Percentiles rank a stretch among this genome's conserved stretches.
phyloP scores from a whole-genome alignment of 345 rosid genomes.

The Trapa incisa region DNA sequence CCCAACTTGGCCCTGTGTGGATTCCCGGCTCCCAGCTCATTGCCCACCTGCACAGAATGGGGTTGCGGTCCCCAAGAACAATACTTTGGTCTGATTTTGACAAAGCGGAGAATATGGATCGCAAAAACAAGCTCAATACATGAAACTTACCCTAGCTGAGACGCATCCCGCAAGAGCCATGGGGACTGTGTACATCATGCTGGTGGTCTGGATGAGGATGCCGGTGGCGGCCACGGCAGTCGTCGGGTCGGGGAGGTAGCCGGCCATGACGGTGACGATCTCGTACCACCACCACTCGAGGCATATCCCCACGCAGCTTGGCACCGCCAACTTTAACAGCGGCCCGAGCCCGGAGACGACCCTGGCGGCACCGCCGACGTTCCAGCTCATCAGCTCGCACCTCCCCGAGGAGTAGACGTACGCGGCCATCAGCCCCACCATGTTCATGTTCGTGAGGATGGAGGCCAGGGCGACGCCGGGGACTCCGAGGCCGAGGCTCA shows the following conservation, averaged over 20 bases:
- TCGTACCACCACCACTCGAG: slow-evolving; percentile 99
- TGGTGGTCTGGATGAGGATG: slow-evolving; percentile 83
- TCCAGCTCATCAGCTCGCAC: slow-evolving; percentile 39
- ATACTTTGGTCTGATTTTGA: too few species aligned
- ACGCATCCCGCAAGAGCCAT: slow-evolving; percentile 97
- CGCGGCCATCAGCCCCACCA: slow-evolving; percentile 61
- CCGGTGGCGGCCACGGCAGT: slow-evolving; percentile 90
- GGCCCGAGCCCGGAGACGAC: slow-evolving; percentile 55
- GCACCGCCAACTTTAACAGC: slow-evolving; percentile 69
- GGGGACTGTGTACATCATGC: slow-evolving; percentile 96
- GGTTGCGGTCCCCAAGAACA: too few species aligned
- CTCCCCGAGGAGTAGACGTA: slow-evolving; percentile 59
- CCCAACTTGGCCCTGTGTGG: slow-evolving; percentile 81
- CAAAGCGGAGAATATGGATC: too few species aligned
- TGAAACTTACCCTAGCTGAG: slow-evolving; percentile 71
- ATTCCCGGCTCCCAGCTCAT: slow-evolving; percentile 86
- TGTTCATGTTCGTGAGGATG: slow-evolving; percentile 71
- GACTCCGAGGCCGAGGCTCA: slow-evolving; percentile 51
- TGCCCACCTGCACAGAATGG: slow-evolving; percentile 53
- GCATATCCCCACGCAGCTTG: slow-evolving; percentile 91
- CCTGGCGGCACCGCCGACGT: slow-evolving; percentile 23
- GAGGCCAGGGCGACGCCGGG: slow-evolving; percentile 91
- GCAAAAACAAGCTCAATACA: too few species aligned
- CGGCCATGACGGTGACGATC: slow-evolving; percentile 78
- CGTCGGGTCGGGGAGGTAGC: slow-evolving; percentile 73